phyloP scores from a whole-genome alignment of 2,329 filamentous ascomycete species.

The Colletotrichum sp. region DNA sequence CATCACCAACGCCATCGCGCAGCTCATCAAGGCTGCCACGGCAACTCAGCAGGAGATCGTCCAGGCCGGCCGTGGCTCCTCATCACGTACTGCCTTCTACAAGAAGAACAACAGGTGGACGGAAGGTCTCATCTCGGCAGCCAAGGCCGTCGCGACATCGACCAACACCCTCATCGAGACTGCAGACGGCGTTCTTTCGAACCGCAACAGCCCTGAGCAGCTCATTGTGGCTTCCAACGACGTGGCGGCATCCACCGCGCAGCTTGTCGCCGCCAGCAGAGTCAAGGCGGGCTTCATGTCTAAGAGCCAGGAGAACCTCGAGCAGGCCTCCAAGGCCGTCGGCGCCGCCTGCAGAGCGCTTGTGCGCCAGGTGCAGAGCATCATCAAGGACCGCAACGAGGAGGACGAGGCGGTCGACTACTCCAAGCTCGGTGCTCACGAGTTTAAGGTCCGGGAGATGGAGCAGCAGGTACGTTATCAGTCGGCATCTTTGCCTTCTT shows the following conservation, averaged over 20 bases:
- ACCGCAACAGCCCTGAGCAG: constrained; percentile 92
- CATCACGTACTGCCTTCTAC: constrained; percentile 93
- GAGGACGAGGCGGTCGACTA: constrained; percentile 88
- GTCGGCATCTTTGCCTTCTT: background rate
- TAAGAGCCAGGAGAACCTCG: constrained; percentile 91
- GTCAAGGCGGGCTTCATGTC: constrained; percentile 99
- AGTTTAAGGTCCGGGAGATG: constrained; percentile 99
- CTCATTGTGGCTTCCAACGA: constrained; percentile 98
- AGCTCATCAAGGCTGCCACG: constrained; percentile 93
- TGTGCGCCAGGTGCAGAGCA: constrained; percentile 90
- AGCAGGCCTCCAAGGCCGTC: constrained; percentile 91
- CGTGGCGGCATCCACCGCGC: constrained; percentile 93
- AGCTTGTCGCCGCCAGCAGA: constrained; percentile 91
- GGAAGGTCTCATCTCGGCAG: constrained; percentile 93
- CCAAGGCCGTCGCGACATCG: constrained; percentile 91
- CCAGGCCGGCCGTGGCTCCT: constrained; percentile 84
- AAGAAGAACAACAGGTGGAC: constrained; percentile 99
- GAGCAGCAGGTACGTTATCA: constrained; percentile 83
- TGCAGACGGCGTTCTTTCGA: constrained; percentile 91
- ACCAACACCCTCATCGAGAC: constrained; percentile 98
- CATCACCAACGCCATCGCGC: constrained; percentile 91
- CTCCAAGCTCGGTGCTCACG: constrained; percentile 83
- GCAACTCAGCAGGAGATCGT: constrained; percentile 96
- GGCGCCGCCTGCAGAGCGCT: constrained; percentile 85
- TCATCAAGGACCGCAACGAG: constrained; percentile 85